phyloP scores from a whole-genome alignment of 495 filamentous ascomycete genomes.

The Penicillium herquei region DNA sequence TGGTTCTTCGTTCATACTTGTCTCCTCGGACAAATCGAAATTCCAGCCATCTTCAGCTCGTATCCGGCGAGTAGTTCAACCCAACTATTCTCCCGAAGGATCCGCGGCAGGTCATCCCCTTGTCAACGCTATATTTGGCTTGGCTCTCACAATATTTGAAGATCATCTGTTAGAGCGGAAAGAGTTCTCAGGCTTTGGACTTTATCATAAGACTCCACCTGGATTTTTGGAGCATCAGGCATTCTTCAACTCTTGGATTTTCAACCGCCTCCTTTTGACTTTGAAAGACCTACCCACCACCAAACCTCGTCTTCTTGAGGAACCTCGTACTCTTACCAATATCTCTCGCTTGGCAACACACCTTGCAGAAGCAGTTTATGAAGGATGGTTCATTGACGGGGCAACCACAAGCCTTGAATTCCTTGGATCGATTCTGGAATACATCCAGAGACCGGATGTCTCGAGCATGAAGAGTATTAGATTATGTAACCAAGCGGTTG shows the following conservation, averaged over 20 bases:
- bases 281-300: constrained; percentile 67
- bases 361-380: constrained; percentile 84
- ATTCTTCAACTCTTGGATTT: constrained; percentile 88
- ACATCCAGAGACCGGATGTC: constrained; percentile 83
- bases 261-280: constrained; percentile 70
- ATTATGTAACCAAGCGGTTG: constrained; percentile 77
- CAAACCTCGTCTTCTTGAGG: constrained; percentile 68
- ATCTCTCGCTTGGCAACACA: constrained; percentile 75
- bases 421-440: constrained; percentile 78
- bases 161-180: constrained; percentile 81
- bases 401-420: constrained; percentile 76
- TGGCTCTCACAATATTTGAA: constrained; percentile 73
- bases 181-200: constrained; percentile 84
- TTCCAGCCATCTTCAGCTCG: constrained; percentile 56
- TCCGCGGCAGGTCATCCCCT: constrained; percentile 63
- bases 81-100: constrained; percentile 34
- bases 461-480: constrained; percentile 78
- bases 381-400: constrained; percentile 93
- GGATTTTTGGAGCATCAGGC: constrained; percentile 92
- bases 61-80: constrained; percentile 57
- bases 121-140: constrained; percentile 70
- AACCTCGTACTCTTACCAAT: constrained; percentile 83
- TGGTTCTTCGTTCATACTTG: constrained; percentile 85
- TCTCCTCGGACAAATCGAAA: constrained; percentile 65
- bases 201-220: constrained; percentile 86